A percentile compares a stretch with the other conserved stretches of the same genome.
Evolutionary conservation across 2,329 filamentous ascomycete species (phyloP).

Genomic region (Sarocladium strictum): DNA sequence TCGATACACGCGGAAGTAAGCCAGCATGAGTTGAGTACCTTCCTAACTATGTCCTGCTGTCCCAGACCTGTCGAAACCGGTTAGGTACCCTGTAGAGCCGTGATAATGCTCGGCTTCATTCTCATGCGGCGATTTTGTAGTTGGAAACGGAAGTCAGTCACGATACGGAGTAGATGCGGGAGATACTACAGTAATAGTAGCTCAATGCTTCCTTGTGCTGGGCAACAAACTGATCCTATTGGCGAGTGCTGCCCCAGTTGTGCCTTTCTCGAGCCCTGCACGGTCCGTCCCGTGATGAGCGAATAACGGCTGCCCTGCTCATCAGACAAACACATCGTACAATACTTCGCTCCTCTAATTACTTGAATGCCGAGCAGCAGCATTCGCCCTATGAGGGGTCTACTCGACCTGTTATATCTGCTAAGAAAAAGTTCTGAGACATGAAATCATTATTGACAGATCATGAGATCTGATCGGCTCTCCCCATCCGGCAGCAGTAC

Average conservation of each 20-base stretch:
- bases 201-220: background rate
- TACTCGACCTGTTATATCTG: no score
- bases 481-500: no score
- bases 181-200: background rate
- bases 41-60: background rate
- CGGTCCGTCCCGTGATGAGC: constrained; percentile 3
- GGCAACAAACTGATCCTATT: background rate
- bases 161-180: no score
- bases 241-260: background rate
- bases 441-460: no score
- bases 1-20: background rate
- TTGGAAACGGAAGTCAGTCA: no score
- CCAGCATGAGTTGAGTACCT: background rate
- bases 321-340: background rate
- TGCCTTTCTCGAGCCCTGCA: background rate
- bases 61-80: background rate
- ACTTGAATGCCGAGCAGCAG: no score
- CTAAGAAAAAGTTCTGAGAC: no score
- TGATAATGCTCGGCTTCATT: background rate
- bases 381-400: no score
- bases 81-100: background rate
- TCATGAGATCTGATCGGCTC: no score
- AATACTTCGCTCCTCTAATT: no score
- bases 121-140: no score
- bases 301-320: background rate